Base-by-base conservation (phyloP, 148 eudicot genomes). In the Chenopodium quinoa region DNA sequence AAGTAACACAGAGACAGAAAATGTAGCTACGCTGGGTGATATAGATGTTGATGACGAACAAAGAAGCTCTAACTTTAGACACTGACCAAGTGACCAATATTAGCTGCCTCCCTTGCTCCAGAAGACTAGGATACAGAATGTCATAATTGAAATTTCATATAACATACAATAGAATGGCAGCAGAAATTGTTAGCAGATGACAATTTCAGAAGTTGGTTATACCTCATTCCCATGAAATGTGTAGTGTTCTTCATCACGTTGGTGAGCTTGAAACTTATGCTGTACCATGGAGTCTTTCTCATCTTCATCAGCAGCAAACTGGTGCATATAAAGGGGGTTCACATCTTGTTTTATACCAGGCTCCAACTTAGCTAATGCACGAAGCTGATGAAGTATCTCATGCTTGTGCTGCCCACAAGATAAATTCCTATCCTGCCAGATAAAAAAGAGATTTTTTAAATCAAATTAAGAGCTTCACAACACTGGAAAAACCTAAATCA, bases 391-490 rank as follows among this genome's bases (percentile, higher is more conserved):
- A 70, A 92, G 86, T 52, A 94, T 85, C 73, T 92, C 94, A 73
- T 89, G 90, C 75, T 91, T 92, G 84, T 94, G 88, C 73, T 87
- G 84, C 71, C 98, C 98, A 85, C 93, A 89, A 56, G 85, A 85
- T 64, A 89, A 84, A 86, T 92, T 92, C 54, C 91, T 90, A 69
- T 92, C 92, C 98, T 94, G 86, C 81, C 4, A 81, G 23, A 84
- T 48, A 27, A 13, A 27, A 82, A 82, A 68, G 9, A 70, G 27
- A 78, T 5, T 65, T 27, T 32, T 65, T 27, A 9, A 31, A 66
- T 1, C 29, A 23, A 54, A 48, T 79, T 20, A 44, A 27, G 20
- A 25, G 20, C 60, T 46, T 73, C 9, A 23, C 1, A 25, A 7
- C 63, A 73, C 56, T 12, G 5, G 2, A 34, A 16, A 64, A 7